Percentiles rank a stretch among this genome's conserved stretches.
Evolutionary conservation across 192 early-diverging fungal species (phyloP).

Genomic region (Coemansia javaensis): DNA sequence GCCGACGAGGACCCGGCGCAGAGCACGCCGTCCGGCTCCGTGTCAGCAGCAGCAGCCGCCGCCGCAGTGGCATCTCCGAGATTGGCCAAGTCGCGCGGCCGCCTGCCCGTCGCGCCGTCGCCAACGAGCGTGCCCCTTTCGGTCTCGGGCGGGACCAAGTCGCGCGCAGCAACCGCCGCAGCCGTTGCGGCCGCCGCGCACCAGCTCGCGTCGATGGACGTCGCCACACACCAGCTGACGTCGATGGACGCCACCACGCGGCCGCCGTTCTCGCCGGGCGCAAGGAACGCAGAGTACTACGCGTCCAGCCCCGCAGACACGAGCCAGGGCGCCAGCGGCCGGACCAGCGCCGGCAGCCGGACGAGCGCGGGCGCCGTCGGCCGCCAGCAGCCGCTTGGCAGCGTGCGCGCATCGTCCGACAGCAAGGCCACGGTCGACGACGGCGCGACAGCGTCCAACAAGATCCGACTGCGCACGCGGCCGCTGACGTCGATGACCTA

Average conservation of each 20-base stretch:
- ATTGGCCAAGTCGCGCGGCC: constrained; percentile 3
- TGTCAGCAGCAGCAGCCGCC: not conserved
- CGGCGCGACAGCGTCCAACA: constrained; percentile 3
- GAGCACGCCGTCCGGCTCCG: not conserved
- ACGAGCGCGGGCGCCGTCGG: not conserved
- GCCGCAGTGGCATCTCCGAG: constrained; percentile 1
- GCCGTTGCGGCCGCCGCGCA: constrained; percentile 23
- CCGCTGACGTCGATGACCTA: constrained; percentile 34
- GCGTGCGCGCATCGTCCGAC: not conserved
- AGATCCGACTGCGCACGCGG: constrained; percentile 42
- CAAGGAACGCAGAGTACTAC: not conserved
- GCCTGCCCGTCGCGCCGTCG: constrained; percentile 9
- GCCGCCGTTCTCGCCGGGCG: not conserved
- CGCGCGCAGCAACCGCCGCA: constrained; percentile 28
- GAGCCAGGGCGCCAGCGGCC: too few species aligned
- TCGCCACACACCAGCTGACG: not conserved
- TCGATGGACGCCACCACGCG: constrained; percentile 3
- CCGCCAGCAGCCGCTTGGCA: too few species aligned
- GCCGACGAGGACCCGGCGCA: constrained; percentile 6
- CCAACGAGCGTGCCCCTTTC: not conserved
- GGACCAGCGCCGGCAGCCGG: constrained; percentile 9
- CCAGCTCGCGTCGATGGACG: constrained; percentile 22
- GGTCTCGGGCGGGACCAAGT: not conserved
- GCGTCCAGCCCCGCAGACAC: not conserved
- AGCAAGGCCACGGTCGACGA: constrained; percentile 1